phyloP scores from a whole-genome alignment of 2,329 filamentous ascomycete genomes.

The Emericellopsis atlantica region DNA sequence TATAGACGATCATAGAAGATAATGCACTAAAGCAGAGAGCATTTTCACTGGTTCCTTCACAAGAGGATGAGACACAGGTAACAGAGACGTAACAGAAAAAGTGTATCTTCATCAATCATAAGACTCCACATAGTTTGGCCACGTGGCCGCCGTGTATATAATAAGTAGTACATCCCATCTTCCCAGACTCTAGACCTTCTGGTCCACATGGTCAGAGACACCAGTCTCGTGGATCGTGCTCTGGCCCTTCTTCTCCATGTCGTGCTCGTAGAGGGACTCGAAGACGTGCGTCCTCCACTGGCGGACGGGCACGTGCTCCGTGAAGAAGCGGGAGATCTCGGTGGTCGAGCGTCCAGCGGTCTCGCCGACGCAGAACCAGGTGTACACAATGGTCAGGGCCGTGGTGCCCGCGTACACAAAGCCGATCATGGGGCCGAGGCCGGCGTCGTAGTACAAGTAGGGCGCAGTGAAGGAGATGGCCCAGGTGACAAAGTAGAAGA shows the following conservation, averaged over 20 bases:
- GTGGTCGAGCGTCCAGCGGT: conserved; percentile 19
- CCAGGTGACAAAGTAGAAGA: conserved; percentile 23
- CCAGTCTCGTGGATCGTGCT: neutral
- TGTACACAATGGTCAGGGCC: conserved; percentile 12
- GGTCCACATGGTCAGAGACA: neutral
- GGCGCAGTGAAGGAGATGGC: conserved; percentile 17
- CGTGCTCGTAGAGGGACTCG: conserved; percentile 3
- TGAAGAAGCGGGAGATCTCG: conserved; percentile 24
- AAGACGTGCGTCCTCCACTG: conserved; percentile 14
- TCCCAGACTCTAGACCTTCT: neutral
- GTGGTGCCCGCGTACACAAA: conserved; percentile 19
- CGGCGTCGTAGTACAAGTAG: conserved; percentile 18
- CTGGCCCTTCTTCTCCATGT: neutral
- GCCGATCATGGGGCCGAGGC: conserved; percentile 17
- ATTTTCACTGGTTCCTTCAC: too few relatives aligned
- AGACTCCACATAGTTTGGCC: too few relatives aligned
- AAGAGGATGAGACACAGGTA: too few relatives aligned
- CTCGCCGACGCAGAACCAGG: conserved; percentile 26
- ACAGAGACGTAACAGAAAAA: too few relatives aligned
- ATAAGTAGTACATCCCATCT: too few relatives aligned
- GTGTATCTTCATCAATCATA: too few relatives aligned
- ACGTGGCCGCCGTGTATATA: too few relatives aligned
- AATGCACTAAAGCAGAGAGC: too few relatives aligned
- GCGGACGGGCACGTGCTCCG: conserved; percentile 18
- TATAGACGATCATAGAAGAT: too few relatives aligned